Evolutionary conservation across 2,329 filamentous ascomycete genomes (phyloP), one percentile per base, ranked within the genome.

Genomic region (Penicillium sclerotiorum): DNA sequence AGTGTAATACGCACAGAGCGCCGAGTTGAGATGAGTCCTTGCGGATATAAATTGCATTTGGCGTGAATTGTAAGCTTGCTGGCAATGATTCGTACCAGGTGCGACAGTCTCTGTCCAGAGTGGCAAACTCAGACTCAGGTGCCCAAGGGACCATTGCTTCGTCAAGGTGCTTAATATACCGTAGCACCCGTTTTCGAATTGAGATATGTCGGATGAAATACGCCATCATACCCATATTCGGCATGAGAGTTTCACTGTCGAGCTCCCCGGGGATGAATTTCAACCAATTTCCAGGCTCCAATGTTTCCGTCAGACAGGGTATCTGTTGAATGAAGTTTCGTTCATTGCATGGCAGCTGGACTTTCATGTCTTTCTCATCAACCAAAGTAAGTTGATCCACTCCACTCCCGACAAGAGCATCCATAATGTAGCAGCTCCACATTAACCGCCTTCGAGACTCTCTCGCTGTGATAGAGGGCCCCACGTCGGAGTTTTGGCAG

Each of bases 391-490:
- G 58, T 39, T 67, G 64, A 32, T 67, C 63, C 9, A 65, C 62
- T 28, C 65, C 65, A 32, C 64, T 65, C 12, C 63, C 64, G 8
- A 65, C 61, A 5, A 62, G 57, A 9, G 63, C 52, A 49, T 67
- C 63, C 44, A 61, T 56, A 11, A 67, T 53, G 47, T 67, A 69
- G 37, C 64, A 66, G 23, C 59, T 60, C 66, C 66, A 68, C 57
- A 67, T 62, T 9, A 67, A 51, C 9, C 66, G 62, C 11, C 66
- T 48, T 2, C 66, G 57, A 13, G 59, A 65, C 39, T 69, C 65
- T 32, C 61, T 66, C 11, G 41, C 57, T 1, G 61, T 60, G 5
- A 52, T 49, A 8, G 55, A 56, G n/a, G 55, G 55, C 5, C 54
- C 48, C 17, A 45, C 36, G 1, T 57, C 51, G 4, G 41, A 23